phyloP scores from a whole-genome alignment of 192 early-diverging fungal genomes.

The Pecoramyces ruminantium region DNA sequence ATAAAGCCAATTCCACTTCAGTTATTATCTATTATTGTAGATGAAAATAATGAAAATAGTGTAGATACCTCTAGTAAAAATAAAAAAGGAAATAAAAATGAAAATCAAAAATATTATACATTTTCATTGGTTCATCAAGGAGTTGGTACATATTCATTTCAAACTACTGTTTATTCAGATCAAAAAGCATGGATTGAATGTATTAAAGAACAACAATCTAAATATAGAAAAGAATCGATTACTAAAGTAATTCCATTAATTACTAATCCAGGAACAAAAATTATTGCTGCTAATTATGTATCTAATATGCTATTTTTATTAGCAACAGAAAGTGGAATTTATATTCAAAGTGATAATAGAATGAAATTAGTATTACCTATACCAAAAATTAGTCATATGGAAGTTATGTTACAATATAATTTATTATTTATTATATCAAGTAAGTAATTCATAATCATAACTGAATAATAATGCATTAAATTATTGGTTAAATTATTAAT shows the following conservation, averaged over 20 bases:
- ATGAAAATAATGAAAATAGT: background rate
- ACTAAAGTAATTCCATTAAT: background rate
- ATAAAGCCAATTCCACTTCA: background rate
- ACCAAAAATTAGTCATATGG: background rate
- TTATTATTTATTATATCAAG: background rate
- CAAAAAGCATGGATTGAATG: conserved; percentile 68
- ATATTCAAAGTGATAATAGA: background rate
- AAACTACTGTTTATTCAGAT: conserved; percentile 52
- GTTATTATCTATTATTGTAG: background rate
- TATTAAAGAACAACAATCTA: conserved; percentile 38
- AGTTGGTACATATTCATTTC: conserved; percentile 40
- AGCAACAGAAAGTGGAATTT: background rate
- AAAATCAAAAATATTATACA: background rate
- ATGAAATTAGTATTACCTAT: background rate
- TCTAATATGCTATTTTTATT: background rate
- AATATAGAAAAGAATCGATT: background rate
- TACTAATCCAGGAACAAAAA: background rate
- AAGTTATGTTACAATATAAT: background rate
- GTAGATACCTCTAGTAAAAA: background rate
- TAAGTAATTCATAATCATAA: background rate
- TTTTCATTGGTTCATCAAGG: background rate
- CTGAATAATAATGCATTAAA: too few species aligned
- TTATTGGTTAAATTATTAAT: too few species aligned
- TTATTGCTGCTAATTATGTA: background rate
- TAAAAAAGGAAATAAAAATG: background rate